phyloP scores from a whole-genome alignment of 1,284 basidiomycete genomes.

The Sporisorium iseilematis-ciliati region DNA sequence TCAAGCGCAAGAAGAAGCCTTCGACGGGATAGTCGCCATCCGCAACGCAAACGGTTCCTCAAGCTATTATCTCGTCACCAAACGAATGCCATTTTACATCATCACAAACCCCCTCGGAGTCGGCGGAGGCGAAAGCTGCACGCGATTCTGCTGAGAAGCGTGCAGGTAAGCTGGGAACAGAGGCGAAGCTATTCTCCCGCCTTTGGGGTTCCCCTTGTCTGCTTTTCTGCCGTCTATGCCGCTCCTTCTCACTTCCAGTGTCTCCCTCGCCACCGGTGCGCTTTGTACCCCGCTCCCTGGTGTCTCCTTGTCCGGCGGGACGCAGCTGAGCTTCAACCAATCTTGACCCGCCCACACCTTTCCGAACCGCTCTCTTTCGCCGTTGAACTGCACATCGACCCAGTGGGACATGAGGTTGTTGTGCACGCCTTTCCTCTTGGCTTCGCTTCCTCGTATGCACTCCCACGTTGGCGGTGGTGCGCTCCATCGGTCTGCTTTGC shows the following conservation, averaged over 20 bases:
- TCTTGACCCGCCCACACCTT: neutral
- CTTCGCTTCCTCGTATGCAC: conserved; percentile 13
- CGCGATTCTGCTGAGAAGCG: conserved; percentile 27
- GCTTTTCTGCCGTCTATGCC: neutral
- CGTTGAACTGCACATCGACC: conserved; percentile 15
- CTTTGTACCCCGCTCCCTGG: too few species aligned
- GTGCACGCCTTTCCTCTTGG: neutral
- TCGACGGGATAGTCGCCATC: neutral
- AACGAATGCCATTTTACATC: neutral
- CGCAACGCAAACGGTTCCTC: too few species aligned
- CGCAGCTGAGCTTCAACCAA: conserved; percentile 10
- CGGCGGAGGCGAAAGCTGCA: neutral
- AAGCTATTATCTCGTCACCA: neutral
- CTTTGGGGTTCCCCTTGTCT: neutral
- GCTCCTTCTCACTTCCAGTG: too few species aligned
- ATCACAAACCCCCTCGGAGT: neutral
- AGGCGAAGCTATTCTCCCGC: conserved; percentile 33
- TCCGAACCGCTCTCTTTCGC: conserved; percentile 4
- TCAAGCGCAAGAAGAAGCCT: conserved; percentile 53
- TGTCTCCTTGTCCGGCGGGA: neutral
- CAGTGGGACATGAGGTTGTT: conserved; percentile 43
- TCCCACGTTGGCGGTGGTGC: conserved; percentile 31
- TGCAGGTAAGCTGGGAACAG: conserved; percentile 48
- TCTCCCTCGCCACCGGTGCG: neutral
- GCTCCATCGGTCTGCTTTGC: conserved; percentile 4